Evolutionary conservation across 164 flowering plant genomes (phyloP).

Genomic region (Sedum album): DNA sequence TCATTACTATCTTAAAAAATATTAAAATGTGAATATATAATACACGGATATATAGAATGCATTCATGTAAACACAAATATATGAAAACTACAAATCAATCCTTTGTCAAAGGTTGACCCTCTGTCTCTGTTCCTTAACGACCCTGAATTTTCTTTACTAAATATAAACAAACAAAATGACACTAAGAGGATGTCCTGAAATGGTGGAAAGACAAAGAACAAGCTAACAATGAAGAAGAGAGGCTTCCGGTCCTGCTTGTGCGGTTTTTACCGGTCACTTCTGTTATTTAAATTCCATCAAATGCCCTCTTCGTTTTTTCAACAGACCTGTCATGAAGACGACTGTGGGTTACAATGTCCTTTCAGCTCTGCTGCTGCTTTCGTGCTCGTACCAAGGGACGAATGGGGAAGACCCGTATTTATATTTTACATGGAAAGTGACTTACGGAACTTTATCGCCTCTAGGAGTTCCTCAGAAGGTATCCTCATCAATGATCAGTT

Average conservation of each 20-base stretch:
- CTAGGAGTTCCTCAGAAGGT: slow-evolving; percentile 17
- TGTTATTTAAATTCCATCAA: neutral
- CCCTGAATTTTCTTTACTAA: neutral
- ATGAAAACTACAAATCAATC: neutral
- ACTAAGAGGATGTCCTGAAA: slow-evolving; percentile 9
- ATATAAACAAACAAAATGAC: neutral
- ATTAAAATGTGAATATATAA: no score
- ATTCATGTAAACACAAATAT: no score
- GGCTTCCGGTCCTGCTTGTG: neutral
- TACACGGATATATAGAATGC: no score
- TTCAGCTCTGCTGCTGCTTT: neutral
- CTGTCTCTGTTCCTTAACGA: neutral
- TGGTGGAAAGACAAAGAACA: slow-evolving; percentile 1
- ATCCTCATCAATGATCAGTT: slow-evolving; percentile 48
- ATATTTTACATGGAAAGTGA: slow-evolving; percentile 9
- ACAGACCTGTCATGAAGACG: neutral
- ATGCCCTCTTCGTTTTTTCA: neutral
- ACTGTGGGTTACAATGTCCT: neutral
- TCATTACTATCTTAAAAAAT: no score
- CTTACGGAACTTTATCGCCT: slow-evolving; percentile 10
- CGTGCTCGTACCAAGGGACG: slow-evolving; percentile 4
- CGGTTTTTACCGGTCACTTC: neutral
- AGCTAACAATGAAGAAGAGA: neutral
- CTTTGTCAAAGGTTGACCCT: neutral
- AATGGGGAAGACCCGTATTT: slow-evolving; percentile 9